Percentiles rank a stretch among this genome's conserved stretches.
These are phyloP conservation scores for Penicillium sp. DNA, from an alignment of 2,329 filamentous ascomycete genomes.

Conservation along the genomic window DNA sequence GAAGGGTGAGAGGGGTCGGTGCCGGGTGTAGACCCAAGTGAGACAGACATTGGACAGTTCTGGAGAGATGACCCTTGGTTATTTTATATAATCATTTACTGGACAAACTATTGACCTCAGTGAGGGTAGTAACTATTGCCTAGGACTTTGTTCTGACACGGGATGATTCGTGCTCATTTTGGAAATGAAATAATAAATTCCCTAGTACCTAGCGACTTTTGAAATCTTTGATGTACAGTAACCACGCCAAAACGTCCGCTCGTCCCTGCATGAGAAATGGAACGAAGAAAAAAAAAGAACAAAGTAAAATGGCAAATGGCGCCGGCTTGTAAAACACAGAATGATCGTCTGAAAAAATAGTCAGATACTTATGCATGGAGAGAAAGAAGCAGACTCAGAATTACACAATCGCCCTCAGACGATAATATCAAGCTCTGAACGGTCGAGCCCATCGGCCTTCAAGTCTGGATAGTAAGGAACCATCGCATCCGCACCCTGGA, in stretches of 20 bases:
- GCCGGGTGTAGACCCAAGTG: not conserved
- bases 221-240: slow-evolving; percentile 30
- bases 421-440: slow-evolving; percentile 81
- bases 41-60: not conserved
- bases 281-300: slow-evolving; percentile 13
- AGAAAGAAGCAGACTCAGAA: slow-evolving; percentile 18
- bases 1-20: not conserved
- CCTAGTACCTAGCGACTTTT: slow-evolving; percentile 20
- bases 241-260: slow-evolving; percentile 31
- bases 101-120: too few species aligned
- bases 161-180: not conserved
- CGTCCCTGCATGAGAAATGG: slow-evolving; percentile 24
- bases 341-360: slow-evolving; percentile 4
- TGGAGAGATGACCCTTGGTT: not conserved
- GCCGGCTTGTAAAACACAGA: slow-evolving; percentile 27
- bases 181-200: slow-evolving; percentile 4
- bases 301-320: slow-evolving; percentile 17
- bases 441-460: slow-evolving; percentile 75
- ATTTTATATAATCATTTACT: not conserved
- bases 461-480: slow-evolving; percentile 93
- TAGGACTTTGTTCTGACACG: not conserved
- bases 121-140: too few species aligned
- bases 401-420: slow-evolving; percentile 57
- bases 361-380: slow-evolving; percentile 29
- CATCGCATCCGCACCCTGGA: slow-evolving; percentile 90